phyloP scores from a whole-genome alignment of 371 early-diverging fungal species.

The Rhizopus delemar region DNA sequence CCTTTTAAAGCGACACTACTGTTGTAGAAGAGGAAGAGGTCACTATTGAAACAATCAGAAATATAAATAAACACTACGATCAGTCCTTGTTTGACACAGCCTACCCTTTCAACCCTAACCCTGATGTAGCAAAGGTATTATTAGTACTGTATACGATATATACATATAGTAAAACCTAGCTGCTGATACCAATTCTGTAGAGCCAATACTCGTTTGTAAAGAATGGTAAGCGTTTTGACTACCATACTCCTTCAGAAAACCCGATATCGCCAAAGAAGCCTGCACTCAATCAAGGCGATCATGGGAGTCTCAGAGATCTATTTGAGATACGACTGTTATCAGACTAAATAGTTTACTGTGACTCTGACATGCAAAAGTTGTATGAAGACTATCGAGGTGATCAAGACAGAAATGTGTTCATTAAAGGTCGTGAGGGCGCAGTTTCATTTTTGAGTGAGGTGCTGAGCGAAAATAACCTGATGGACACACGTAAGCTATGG shows the following conservation, averaged over 20 bases:
- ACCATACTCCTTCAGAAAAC: conserved; percentile 9
- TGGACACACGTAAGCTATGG: conserved; percentile 8
- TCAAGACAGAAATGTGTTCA: conserved; percentile 7
- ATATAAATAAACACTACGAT: conserved; percentile 8
- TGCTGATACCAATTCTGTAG: conserved; percentile 5
- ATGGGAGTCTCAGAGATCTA: conserved; percentile 4
- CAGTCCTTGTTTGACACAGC: conserved; percentile 12
- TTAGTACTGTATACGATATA: conserved; percentile 6
- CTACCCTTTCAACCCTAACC: conserved; percentile 12
- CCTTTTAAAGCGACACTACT: neutral
- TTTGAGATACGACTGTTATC: conserved; percentile 12
- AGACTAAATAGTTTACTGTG: conserved; percentile 1
- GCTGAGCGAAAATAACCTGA: neutral
- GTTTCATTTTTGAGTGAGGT: conserved; percentile 9
- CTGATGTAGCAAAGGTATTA: conserved; percentile 11
- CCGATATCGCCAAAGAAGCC: conserved; percentile 15
- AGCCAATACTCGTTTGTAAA: conserved; percentile 15
- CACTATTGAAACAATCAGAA: conserved; percentile 6
- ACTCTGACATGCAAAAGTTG: conserved; percentile 1
- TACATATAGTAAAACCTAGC: neutral
- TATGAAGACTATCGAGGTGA: conserved; percentile 2
- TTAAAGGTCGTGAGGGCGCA: conserved; percentile 12
- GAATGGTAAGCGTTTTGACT: conserved; percentile 9
- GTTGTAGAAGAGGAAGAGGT: conserved; percentile 8
- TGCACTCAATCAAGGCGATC: conserved; percentile 8